Evolutionary conservation across 106 monocot species (phyloP), one percentile per base, ranked within the genome.

Genomic region (Xerophyta viscosa): DNA sequence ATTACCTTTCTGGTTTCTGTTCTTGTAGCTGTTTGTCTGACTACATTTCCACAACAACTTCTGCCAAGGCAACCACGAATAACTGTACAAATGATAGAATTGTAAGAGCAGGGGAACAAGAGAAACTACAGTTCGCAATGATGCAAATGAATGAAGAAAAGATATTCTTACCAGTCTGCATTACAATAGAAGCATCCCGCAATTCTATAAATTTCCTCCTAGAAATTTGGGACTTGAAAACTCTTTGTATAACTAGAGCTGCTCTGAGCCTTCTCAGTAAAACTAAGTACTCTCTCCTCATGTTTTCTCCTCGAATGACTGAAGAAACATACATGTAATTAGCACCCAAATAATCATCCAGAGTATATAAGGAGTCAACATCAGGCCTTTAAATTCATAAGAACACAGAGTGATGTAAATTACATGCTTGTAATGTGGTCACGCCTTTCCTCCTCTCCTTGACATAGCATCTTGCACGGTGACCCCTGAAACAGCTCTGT

Each of bases 401-500:
- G 33, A 36, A 11, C 7, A 36, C 33, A n/a, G n/a, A n/a, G n/a
- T n/a, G n/a, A n/a, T n/a, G n/a, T n/a, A 33, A 33, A 33, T 43
- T 98, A 98, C 98, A 90, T 75, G 98, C 78, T 64, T 98, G 98
- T 57, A 98, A 44, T 42, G 74, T 46, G 22, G 79, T 11, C 63
- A 98, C 77, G 57, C 71, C 79, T 50, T 61, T 82, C 65, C 20
- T 66, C 22, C 66, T 69, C 28, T 82, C 62, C 42, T 70, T 86
- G 23, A 66, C 82, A 69, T 80, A 62, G 37, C 29, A 60, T 39
- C 98, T 81, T 66, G 98, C 86, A 82, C 58, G 75, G 52, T 90
- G 66, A 13, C 90, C 98, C 71, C 90, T 79, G 51, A 86, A 90
- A 74, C 78, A 82, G 63, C 98, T 98, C 58, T 98, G 98, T 46